These are phyloP conservation scores for Lachnellula cervina DNA, from an alignment of 2,329 filamentous ascomycete genomes.

Conservation along the genomic window DNA sequence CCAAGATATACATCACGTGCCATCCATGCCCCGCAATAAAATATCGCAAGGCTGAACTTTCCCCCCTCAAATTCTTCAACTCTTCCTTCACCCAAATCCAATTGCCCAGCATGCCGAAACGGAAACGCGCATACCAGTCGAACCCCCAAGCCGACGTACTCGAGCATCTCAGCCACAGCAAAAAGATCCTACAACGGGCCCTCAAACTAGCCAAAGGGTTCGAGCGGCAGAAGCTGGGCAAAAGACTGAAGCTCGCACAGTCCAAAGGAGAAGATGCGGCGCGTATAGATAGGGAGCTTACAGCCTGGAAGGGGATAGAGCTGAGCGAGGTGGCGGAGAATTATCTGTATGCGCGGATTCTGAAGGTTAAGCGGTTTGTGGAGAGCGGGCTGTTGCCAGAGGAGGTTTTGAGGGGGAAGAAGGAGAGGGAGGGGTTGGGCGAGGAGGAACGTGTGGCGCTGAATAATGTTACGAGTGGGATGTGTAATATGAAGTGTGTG, in stretches of 20 bases:
- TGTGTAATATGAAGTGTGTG: constrained; percentile 49
- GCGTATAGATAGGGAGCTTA: constrained; percentile 58
- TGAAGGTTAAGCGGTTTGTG: constrained; percentile 45
- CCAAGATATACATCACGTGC: neutral
- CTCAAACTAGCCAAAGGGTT: constrained; percentile 71
- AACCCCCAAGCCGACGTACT: constrained; percentile 37
- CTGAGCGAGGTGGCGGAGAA: constrained; percentile 40
- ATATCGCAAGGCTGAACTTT: constrained; percentile 16
- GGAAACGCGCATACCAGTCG: constrained; percentile 47
- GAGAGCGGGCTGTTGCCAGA: constrained; percentile 40
- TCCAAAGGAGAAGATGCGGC: constrained; percentile 46
- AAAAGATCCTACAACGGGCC: constrained; percentile 58
- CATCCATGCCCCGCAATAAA: constrained; percentile 1
- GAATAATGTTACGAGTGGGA: constrained; percentile 49
- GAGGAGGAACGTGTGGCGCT: constrained; percentile 31
- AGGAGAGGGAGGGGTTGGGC: constrained; percentile 20
- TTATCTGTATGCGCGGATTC: constrained; percentile 45
- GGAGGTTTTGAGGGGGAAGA: constrained; percentile 30
- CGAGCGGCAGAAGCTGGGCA: constrained; percentile 67
- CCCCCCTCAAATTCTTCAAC: neutral
- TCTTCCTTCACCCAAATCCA: neutral
- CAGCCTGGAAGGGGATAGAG: constrained; percentile 46
- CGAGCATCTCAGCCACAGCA: constrained; percentile 48
- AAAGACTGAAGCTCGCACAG: constrained; percentile 52
- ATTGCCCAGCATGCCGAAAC: constrained; percentile 47